Base-by-base conservation (phyloP, 306 rosid genomes). In the Astragalus membranaceus region DNA sequence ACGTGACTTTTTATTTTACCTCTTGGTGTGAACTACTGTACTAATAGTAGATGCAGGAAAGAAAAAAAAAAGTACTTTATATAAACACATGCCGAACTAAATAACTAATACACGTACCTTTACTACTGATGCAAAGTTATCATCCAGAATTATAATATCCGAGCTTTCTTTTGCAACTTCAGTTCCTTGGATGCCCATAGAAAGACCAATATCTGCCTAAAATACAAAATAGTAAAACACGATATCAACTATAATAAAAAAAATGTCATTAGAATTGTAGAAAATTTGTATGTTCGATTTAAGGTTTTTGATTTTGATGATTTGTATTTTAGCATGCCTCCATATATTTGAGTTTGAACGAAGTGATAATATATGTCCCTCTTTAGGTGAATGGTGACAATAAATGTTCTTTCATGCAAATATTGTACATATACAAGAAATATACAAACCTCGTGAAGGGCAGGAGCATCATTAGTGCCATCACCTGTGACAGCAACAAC, bases 161-260 rank as follows among this genome's bases (percentile, higher is more conserved):
- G 98, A 94, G 79, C 98, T 94, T 81, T 94, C 98, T 88, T 94
- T 94, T 3, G 98, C 98, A 74, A 94, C 98, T 84, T 94, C 98
- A 73, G 98, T 94, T 72, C 98, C 98, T 82, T 84, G 91, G 77
- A 90, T 90, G 77, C 98, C 98, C 98, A 94, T 94, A 58, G 98
- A 85, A 78, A 94, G 96, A 88, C 97, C 98, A 85, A 94, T 90
- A 84, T 94, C 98, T 80, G 98, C 98, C 98, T 94, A 84, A 84
- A 88, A 74, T 84, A 75, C 78, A 80, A 84, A 81, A 84, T 42
- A 69, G 76, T 51, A 81, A 84, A 69, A 58, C 65, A 75, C 10
- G 64, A 67, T 42, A 66, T 82, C 67, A 85, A 81, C 76, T 39
- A 76, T 62, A 58, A 73, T 64, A 69, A 56, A 49, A 15, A 42